Base-by-base conservation (phyloP, 2,329 filamentous ascomycete genomes). In the Penicillium decumbens region DNA sequence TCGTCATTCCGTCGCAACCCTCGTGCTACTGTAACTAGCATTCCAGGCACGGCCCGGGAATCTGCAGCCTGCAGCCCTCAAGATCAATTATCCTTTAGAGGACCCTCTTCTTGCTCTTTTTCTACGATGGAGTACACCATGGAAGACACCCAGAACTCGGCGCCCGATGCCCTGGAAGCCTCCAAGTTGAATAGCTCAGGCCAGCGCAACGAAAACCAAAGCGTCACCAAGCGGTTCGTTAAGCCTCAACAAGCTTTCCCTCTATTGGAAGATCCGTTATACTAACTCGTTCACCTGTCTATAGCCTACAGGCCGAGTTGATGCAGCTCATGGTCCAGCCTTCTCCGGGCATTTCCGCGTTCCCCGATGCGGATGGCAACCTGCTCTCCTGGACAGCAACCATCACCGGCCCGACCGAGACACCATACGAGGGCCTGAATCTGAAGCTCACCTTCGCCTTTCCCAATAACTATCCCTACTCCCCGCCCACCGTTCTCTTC, bases 271-370 rank as follows among this genome's bases (percentile, higher is more conserved):
- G 8, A 9, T n/a, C 2, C 10, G 37, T 18, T 24, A 25, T 43
- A 30, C 45, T 53, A 23, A 53, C 42, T 37, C 18, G 3, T 9
- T 10, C 27, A 10, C 20, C 10, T 33, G 23, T 15, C 18, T 54
- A 28, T 66, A 97, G 93, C 64, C 80, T 98, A 49, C 93, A 98
- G 74, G 95, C 91, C 42, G 93, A 98, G 74, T 81, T 98, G 60
- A 97, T 98, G 92, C 87, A 93, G 71, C 84, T 98, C 62, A 97
- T 98, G 93, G 91, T 90, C 63, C 91, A 91, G 37, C 86, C 91
- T 1, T 91, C 92, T 0, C 89, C 91, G 12, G 93, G 93, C 59
- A 85, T 97, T 65, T 95, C 91, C 48, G 95, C 95, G 56, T 98
- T 98, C 71, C 93, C 93, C 25, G 86, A 89, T 51, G 85, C 85